Conservation (phyloP, 805 yeast species). For the Metschnikowia drakensbergensis region DNA sequence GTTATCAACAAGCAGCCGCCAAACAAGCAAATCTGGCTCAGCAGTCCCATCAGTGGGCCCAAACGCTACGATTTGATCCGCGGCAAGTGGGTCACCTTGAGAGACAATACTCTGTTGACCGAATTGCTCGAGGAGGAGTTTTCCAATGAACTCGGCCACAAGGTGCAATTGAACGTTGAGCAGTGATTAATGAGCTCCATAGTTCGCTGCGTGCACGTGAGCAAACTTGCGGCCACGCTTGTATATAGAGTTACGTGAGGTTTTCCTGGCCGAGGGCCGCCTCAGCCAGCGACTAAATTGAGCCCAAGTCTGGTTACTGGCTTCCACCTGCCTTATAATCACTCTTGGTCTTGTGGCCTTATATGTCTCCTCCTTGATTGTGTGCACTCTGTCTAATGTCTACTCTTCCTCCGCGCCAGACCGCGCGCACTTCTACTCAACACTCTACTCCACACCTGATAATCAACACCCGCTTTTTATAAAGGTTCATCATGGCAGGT, state of each 20-base stretch:
- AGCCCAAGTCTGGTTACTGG: too few species aligned
- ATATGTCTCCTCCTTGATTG: too few species aligned
- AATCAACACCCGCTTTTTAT: background rate
- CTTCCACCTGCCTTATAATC: too few species aligned
- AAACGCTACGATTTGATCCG: constrained; percentile 64
- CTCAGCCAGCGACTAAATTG: too few species aligned
- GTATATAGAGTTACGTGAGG: background rate
- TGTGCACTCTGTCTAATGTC: too few species aligned
- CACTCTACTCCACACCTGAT: background rate
- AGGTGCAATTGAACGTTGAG: constrained; percentile 14
- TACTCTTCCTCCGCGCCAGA: too few species aligned
- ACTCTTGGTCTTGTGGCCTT: too few species aligned
- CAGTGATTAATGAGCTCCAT: constrained; percentile 1
- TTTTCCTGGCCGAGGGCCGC: too few species aligned
- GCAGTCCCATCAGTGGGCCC: constrained; percentile 93
- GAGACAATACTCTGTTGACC: constrained; percentile 50
- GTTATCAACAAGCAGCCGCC: constrained; percentile 98
- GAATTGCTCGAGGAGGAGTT: constrained; percentile 33
- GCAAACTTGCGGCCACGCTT: background rate
- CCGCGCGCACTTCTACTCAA: background rate
- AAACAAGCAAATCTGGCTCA: constrained; percentile 92
- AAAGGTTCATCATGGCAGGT: constrained; percentile 30
- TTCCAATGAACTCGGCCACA: constrained; percentile 23
- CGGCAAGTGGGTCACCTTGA: constrained; percentile 73
- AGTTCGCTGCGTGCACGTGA: background rate